A percentile compares a stretch with the other conserved stretches of the same genome.
These are phyloP conservation scores for Brassica nigra DNA, from an alignment of 345 rosid genomes.

Conservation along the genomic window DNA sequence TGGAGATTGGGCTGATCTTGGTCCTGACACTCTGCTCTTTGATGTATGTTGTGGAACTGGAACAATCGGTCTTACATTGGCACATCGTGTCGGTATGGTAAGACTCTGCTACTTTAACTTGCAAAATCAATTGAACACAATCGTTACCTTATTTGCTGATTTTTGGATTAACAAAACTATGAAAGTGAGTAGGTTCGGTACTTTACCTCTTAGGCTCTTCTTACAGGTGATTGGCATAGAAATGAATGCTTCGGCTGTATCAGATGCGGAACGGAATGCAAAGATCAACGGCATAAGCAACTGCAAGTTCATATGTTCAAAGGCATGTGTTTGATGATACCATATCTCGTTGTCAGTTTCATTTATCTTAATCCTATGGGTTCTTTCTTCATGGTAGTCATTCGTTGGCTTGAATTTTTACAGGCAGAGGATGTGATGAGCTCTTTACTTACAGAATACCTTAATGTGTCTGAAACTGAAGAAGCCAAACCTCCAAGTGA, in stretches of 20 bases:
- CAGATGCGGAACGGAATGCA: slow-evolving; percentile 87
- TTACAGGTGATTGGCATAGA: slow-evolving; percentile 90
- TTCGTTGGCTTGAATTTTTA: background rate
- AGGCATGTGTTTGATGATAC: slow-evolving; percentile 53
- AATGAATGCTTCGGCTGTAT: slow-evolving; percentile 96
- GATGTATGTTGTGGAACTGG: slow-evolving; percentile 99
- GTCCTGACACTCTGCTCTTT: slow-evolving; percentile 82
- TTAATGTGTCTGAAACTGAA: slow-evolving; percentile 43
- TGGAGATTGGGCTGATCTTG: slow-evolving; percentile 96
- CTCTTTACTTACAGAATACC: slow-evolving; percentile 72
- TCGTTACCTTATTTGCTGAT: background rate
- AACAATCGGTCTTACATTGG: slow-evolving; percentile 91
- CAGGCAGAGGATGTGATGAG: slow-evolving; percentile 75
- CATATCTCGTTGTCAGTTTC: background rate
- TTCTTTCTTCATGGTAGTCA: background rate
- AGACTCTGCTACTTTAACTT: slow-evolving; percentile 35
- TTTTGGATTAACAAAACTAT: background rate
- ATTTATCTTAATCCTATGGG: background rate
- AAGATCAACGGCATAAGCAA: slow-evolving; percentile 85
- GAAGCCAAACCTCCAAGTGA: slow-evolving; percentile 46
- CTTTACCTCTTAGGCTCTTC: slow-evolving; percentile 6
- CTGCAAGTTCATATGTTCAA: slow-evolving; percentile 83
- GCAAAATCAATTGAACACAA: background rate
- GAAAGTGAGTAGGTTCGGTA: background rate
- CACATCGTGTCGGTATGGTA: slow-evolving; percentile 97